A percentile compares a stretch with the other conserved stretches of the same genome.
Conservation (phyloP, 495 filamentous ascomycete species). For the Tuber melanosporum region DNA sequence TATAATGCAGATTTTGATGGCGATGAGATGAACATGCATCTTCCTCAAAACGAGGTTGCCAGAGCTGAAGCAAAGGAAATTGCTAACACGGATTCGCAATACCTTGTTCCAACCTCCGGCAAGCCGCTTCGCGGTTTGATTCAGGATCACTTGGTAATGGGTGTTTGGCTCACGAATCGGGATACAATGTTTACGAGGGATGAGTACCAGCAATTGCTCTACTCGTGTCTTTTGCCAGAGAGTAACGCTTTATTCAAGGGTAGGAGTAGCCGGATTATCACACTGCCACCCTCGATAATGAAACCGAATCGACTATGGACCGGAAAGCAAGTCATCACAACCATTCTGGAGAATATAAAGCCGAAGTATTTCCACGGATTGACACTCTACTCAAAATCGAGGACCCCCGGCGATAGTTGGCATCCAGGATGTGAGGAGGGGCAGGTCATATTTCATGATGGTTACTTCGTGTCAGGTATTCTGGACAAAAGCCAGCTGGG, state of each 20-base stretch:
- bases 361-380: slow-evolving; percentile 68
- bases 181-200: slow-evolving; percentile 87
- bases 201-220: slow-evolving; percentile 89
- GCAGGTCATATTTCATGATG: slow-evolving; percentile 75
- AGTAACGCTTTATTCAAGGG: slow-evolving; percentile 64
- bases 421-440: slow-evolving; percentile 56
- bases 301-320: slow-evolving; percentile 84
- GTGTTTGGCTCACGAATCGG: slow-evolving; percentile 78
- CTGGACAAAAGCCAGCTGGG: slow-evolving; percentile 95
- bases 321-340: slow-evolving; percentile 95
- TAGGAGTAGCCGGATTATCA: slow-evolving; percentile 61
- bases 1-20: slow-evolving; percentile 99
- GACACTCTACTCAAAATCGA: slow-evolving; percentile 69
- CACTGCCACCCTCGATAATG: slow-evolving; percentile 70
- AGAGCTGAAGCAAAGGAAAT: slow-evolving; percentile 83
- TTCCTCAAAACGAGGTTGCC: slow-evolving; percentile 93
- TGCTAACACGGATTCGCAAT: slow-evolving; percentile 95
- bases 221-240: slow-evolving; percentile 82
- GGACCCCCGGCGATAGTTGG: slow-evolving; percentile 71
- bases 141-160: slow-evolving; percentile 96
- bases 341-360: slow-evolving; percentile 83
- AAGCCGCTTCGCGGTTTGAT: slow-evolving; percentile 94
- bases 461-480: slow-evolving; percentile 82
- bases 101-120: slow-evolving; percentile 86
- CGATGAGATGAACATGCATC: slow-evolving; percentile 99